Evolutionary conservation across 2,329 filamentous ascomycete species (phyloP).

Genomic region (Trichoderma koningiopsis): DNA sequence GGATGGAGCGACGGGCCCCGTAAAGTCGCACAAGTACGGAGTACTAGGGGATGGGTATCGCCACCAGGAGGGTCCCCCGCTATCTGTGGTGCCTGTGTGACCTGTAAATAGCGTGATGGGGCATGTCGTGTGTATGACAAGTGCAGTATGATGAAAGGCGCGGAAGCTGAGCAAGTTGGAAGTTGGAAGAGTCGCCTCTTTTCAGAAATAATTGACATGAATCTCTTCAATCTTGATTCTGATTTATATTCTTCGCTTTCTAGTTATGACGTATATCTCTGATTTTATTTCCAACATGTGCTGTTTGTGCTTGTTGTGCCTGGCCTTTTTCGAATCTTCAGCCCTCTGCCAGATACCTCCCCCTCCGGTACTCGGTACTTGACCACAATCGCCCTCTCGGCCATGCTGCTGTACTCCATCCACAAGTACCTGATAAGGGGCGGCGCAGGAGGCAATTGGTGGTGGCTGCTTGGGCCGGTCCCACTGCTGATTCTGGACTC

Average conservation of each 20-base stretch:
- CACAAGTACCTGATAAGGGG: conserved; percentile 25
- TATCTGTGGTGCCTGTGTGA: background rate
- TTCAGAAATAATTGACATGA: background rate
- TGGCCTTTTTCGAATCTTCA: background rate
- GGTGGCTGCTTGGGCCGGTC: conserved; percentile 24
- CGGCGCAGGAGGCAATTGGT: conserved; percentile 17
- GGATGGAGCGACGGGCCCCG: conserved; percentile 2
- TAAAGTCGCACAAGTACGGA: conserved; percentile 17
- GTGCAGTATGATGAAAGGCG: background rate
- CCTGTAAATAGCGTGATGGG: conserved; percentile 4
- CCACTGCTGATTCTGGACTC: conserved; percentile 3
- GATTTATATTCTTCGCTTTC: background rate
- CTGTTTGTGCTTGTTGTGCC: no score
- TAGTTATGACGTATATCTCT: background rate
- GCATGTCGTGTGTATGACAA: background rate
- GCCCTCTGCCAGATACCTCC: background rate
- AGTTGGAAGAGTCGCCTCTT: background rate
- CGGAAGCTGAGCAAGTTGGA: background rate
- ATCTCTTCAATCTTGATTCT: no score
- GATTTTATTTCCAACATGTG: background rate
- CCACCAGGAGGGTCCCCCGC: conserved; percentile 11
- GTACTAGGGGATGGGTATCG: conserved; percentile 18
- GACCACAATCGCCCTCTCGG: background rate
- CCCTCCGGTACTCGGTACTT: conserved; percentile 17
- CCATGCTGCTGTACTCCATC: conserved; percentile 6